These are phyloP conservation scores for Bonia amplexicaulis DNA, from an alignment of 176 grass and related monocot genomes.

Conservation along the genomic window DNA sequence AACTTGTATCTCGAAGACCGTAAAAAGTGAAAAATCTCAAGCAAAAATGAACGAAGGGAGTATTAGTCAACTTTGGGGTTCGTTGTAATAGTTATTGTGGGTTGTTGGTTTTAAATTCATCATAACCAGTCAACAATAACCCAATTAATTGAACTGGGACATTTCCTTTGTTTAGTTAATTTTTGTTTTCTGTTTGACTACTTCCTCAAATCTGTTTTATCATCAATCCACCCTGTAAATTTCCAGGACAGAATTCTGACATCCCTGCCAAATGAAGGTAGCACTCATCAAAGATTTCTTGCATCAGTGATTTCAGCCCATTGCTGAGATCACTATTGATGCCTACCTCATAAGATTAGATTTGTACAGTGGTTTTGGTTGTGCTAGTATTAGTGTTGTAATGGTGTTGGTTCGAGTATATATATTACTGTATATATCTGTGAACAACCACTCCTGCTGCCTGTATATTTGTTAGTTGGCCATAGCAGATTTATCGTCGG, in stretches of 20 bases:
- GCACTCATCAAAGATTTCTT: constrained; percentile 27
- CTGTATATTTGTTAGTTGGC: constrained; percentile 46
- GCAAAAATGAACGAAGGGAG: too few relatives aligned
- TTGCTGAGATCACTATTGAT: constrained; percentile 36
- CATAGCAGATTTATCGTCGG: constrained; percentile 14
- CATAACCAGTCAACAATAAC: not conserved
- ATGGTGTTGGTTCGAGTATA: constrained; percentile 23
- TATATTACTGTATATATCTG: constrained; percentile 50
- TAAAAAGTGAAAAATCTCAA: too few relatives aligned
- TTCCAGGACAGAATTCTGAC: constrained; percentile 40
- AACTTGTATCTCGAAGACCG: too few relatives aligned
- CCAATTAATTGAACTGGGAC: not conserved
- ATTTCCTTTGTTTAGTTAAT: not conserved
- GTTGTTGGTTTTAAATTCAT: not conserved
- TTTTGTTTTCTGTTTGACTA: not conserved
- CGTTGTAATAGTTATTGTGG: not conserved
- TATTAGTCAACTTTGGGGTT: not conserved
- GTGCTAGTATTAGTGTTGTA: constrained; percentile 29
- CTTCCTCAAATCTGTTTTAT: not conserved
- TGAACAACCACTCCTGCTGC: constrained; percentile 5
- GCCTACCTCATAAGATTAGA: constrained; percentile 42
- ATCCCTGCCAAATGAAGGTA: constrained; percentile 38
- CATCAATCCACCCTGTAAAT: constrained; percentile 4
- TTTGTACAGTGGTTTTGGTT: constrained; percentile 47
- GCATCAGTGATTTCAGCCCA: constrained; percentile 43